Evolutionary conservation across 805 yeast genomes (phyloP), one percentile per base, ranked within the genome.

Genomic region (Starmerella davenportii): DNA sequence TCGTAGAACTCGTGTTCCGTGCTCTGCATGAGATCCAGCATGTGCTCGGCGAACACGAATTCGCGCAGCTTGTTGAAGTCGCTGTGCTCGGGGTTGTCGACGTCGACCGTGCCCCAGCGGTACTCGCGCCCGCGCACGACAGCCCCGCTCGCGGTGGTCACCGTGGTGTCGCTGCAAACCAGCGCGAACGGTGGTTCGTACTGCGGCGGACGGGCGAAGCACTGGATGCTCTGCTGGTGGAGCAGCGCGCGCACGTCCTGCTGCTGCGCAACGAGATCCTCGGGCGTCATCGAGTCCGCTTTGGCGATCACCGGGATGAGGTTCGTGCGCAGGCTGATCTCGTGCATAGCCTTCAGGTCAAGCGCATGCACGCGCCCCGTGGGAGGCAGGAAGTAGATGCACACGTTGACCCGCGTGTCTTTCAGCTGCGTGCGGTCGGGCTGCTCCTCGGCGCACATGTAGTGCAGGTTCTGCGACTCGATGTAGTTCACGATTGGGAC

Each of bases 371-470:
- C 84, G 55, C 81, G 93, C 17, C 92, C 93, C 1, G 92, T 79
- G 34, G 95, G 95, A 54, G 87, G 74, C 46, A 85, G 77, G 55
- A 85, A 84, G 61, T 84, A 85, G 34, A 85, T 62, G 56, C 92
- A 80, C 2, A 84, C 93, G 53, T 85, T 93, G 27, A 85, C 94
- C 52, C 95, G 71, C 46, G 81, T 62, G 60, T 85, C 95, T 30
- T 60, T 60, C 9, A 56, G 35, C 34, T 37, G 29, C 2, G 38
- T 42, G 58, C 96, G 72, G 37, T 57, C 58, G 25, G 96, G 96
- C 61, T 85, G 96, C 54, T 82, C 90, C 55, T 84, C 95, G 57
- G 80, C 94, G 56, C 79, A 79, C 87, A 84, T 78, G 56, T 62
- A 82, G 19, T 78, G 68, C 52, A 77, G 84, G 54, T 81, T 90